Percentiles rank a stretch among this genome's conserved stretches.
Evolutionary conservation across 495 filamentous ascomycete genomes (phyloP).

Genomic region (Penicillium desertorum): DNA sequence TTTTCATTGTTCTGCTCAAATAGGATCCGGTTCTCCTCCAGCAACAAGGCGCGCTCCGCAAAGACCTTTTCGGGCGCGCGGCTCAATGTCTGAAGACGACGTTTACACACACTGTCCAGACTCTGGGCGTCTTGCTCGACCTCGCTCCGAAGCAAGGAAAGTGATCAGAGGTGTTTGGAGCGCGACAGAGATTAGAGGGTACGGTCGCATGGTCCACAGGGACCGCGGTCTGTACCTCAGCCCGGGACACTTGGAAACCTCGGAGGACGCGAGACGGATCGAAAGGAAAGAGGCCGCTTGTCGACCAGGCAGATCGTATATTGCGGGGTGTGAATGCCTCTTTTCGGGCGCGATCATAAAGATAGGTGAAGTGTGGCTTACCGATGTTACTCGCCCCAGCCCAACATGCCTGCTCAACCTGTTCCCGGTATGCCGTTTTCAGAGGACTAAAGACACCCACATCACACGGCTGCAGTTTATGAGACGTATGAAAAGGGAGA

Average conservation of each 20-base stretch:
- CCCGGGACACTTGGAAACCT: slow-evolving; percentile 13
- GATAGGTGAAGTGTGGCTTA: slow-evolving; percentile 36
- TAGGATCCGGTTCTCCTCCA: slow-evolving; percentile 28
- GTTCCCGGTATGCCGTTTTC: slow-evolving; percentile 22
- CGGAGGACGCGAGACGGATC: slow-evolving; percentile 37
- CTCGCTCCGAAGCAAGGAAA: slow-evolving; percentile 24
- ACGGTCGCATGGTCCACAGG: no score
- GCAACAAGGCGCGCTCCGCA: slow-evolving; percentile 30
- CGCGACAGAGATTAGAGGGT: no score
- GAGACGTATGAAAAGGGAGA: slow-evolving; percentile 32
- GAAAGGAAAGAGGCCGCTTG: slow-evolving; percentile 34
- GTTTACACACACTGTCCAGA: slow-evolving; percentile 27
- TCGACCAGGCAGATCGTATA: slow-evolving; percentile 32
- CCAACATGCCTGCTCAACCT: slow-evolving; percentile 24
- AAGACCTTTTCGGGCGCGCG: slow-evolving; percentile 32
- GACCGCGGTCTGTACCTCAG: no score
- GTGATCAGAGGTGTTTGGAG: no score
- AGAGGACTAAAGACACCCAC: slow-evolving; percentile 31
- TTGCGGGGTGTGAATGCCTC: slow-evolving; percentile 33
- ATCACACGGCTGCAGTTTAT: slow-evolving; percentile 32
- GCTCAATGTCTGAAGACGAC: slow-evolving; percentile 25
- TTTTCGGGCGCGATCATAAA: slow-evolving; percentile 32
- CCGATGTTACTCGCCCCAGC: slow-evolving; percentile 30
- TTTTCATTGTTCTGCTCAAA: slow-evolving; percentile 33
- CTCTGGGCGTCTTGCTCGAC: slow-evolving; percentile 29